Evolutionary conservation across 495 filamentous ascomycete species (phyloP).

Genomic region (Xeromyces bisporus): DNA sequence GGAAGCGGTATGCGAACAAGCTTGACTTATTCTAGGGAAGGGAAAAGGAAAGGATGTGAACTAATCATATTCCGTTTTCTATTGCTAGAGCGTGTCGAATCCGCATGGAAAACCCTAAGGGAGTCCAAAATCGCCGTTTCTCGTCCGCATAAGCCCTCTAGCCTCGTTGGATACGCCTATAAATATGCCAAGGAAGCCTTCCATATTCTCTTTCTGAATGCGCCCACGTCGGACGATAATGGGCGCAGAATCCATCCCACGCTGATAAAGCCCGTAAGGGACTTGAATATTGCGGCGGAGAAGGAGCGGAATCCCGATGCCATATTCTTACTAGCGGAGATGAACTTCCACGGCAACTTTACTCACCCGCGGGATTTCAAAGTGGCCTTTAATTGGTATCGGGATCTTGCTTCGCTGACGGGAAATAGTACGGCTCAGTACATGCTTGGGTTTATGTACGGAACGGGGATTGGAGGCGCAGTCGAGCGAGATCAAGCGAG

Average conservation of each 20-base stretch:
- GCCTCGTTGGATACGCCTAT: slow-evolving; percentile 27
- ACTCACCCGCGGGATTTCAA: slow-evolving; percentile 71
- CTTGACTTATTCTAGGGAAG: too few relatives aligned
- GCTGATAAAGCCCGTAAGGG: slow-evolving; percentile 41
- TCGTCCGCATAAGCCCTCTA: slow-evolving; percentile 21
- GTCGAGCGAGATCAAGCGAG: slow-evolving; percentile 84
- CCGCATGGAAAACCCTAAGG: slow-evolving; percentile 20
- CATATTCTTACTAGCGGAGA: slow-evolving; percentile 75
- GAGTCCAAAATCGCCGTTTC: slow-evolving; percentile 13
- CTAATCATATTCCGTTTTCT: not conserved
- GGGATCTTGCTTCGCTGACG: slow-evolving; percentile 52
- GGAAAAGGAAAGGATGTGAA: too few relatives aligned
- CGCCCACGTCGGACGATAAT: slow-evolving; percentile 14
- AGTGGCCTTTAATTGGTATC: slow-evolving; percentile 68
- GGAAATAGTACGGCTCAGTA: slow-evolving; percentile 87
- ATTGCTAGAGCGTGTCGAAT: slow-evolving; percentile 19
- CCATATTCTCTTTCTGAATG: slow-evolving; percentile 35
- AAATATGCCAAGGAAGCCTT: slow-evolving; percentile 33
- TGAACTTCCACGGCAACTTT: slow-evolving; percentile 95
- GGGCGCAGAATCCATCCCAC: slow-evolving; percentile 15
- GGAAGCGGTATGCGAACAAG: not conserved
- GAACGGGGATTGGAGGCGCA: slow-evolving; percentile 69
- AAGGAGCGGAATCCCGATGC: slow-evolving; percentile 65
- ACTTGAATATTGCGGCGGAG: slow-evolving; percentile 59
- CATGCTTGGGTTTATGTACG: slow-evolving; percentile 94